A percentile compares a stretch with the other conserved stretches of the same genome.
phyloP scores from a whole-genome alignment of 352 stramenopile species.

The Phytophthora crassamura region DNA sequence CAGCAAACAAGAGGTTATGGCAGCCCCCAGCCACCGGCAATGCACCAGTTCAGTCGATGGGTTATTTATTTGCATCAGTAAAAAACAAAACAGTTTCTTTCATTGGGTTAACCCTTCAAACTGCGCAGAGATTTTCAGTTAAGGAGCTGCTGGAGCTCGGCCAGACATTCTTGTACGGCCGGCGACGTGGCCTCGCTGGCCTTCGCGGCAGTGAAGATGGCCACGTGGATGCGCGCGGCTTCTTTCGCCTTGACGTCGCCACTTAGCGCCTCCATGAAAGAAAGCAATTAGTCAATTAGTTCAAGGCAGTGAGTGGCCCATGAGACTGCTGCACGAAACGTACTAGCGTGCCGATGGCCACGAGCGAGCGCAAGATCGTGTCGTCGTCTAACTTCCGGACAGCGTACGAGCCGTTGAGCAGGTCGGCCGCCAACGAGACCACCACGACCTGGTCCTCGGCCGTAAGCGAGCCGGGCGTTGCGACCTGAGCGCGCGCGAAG shows the following conservation, averaged over 20 bases:
- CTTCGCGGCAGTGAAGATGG: conserved; percentile 65
- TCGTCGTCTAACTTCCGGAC: conserved; percentile 82
- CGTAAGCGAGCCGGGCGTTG: conserved; percentile 40
- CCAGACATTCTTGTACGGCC: conserved; percentile 60
- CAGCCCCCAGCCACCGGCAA: conserved; percentile 21
- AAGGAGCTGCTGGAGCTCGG: conserved; percentile 56
- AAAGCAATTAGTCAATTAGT: background rate
- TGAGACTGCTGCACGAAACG: conserved; percentile 18
- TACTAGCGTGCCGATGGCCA: conserved; percentile 77
- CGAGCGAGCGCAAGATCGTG: conserved; percentile 68
- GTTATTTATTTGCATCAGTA: conserved; percentile 34
- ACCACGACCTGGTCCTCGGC: conserved; percentile 59
- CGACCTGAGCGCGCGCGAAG: conserved; percentile 50
- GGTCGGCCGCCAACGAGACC: conserved; percentile 53
- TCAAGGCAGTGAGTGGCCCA: background rate
- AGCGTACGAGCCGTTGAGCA: conserved; percentile 57
- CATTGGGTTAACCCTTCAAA: background rate
- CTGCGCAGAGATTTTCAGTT: conserved; percentile 10
- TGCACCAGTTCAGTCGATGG: conserved; percentile 24
- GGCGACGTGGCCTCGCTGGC: conserved; percentile 44
- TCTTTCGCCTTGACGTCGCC: conserved; percentile 55
- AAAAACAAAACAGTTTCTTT: too few species aligned
- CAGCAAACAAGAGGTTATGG: conserved; percentile 29
- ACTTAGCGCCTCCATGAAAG: conserved; percentile 43
- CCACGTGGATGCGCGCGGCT: conserved; percentile 52